A percentile compares a stretch with the other conserved stretches of the same genome.
phyloP scores from a whole-genome alignment of 2,329 filamentous ascomycete species.

The Alternaria alternata region DNA sequence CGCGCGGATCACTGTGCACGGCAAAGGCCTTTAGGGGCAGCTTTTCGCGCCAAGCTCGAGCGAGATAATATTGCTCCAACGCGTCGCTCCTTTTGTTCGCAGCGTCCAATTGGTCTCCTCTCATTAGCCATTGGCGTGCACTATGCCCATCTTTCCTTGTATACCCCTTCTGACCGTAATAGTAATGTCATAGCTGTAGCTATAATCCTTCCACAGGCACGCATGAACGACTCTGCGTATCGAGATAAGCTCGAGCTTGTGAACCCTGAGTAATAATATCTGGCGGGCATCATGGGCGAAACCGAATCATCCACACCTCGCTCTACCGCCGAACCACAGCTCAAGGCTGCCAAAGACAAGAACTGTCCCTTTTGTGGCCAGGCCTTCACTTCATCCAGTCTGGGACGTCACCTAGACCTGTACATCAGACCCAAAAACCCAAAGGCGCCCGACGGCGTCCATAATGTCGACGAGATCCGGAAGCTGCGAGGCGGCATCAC shows the following conservation, averaged over 20 bases:
- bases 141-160: constrained; percentile 15
- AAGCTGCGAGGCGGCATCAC: constrained; percentile 87
- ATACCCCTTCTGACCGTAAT: constrained; percentile 19
- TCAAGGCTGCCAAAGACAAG: constrained; percentile 77
- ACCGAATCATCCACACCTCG: constrained; percentile 50
- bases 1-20: constrained; percentile 30
- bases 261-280: constrained; percentile 20
- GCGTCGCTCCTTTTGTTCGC: constrained; percentile 39
- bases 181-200: constrained; percentile 41
- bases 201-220: constrained; percentile 12
- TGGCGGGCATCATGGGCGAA: constrained; percentile 40
- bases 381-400: constrained; percentile 83
- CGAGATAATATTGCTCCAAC: constrained; percentile 30
- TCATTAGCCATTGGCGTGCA: constrained; percentile 20
- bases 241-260: constrained; percentile 29
- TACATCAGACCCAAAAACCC: constrained; percentile 96
- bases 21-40: constrained; percentile 30
- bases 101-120: constrained; percentile 23
- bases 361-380: constrained; percentile 88
- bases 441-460: constrained; percentile 83
- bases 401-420: constrained; percentile 91
- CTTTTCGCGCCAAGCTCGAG: constrained; percentile 29
- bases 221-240: constrained; percentile 28
- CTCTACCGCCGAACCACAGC: constrained; percentile 36
- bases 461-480: constrained; percentile 88